Evolutionary conservation across 176 grass and related monocot species (phyloP).

Genomic region (Oryza officinalis): DNA sequence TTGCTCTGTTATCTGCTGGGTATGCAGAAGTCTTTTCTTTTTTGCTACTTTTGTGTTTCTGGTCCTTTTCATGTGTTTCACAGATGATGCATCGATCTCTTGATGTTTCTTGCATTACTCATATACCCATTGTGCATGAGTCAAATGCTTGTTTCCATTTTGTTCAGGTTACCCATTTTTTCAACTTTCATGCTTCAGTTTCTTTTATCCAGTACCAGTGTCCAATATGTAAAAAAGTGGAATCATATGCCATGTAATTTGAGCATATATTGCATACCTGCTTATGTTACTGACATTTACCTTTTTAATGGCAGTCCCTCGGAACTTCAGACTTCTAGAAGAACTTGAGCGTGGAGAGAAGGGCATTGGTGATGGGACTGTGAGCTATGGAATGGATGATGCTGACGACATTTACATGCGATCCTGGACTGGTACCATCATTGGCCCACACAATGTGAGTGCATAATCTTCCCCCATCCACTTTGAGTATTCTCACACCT

Average conservation of each 20-base stretch:
- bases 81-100: background rate
- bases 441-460: slow-evolving; percentile 79
- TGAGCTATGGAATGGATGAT: slow-evolving; percentile 85
- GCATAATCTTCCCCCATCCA: background rate
- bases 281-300: background rate
- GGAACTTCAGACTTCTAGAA: slow-evolving; percentile 82
- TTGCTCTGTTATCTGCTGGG: background rate
- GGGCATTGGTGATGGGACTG: slow-evolving; percentile 76
- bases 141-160: background rate
- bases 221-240: background rate
- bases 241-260: background rate
- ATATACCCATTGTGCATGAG: background rate
- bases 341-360: slow-evolving; percentile 83
- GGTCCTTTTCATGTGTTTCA: background rate
- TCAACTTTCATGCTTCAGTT: background rate
- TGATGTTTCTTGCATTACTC: background rate
- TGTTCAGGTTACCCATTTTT: background rate
- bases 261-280: background rate
- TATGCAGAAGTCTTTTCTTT: background rate
- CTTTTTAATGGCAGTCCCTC: slow-evolving; percentile 56
- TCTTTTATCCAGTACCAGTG: background rate
- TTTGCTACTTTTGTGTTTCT: background rate
- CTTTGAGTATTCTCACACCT: background rate
- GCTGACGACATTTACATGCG: slow-evolving; percentile 85
- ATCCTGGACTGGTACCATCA: slow-evolving; percentile 84